Base-by-base conservation (phyloP, 495 filamentous ascomycete species). In the Friedmanniomyces endolithicus region DNA sequence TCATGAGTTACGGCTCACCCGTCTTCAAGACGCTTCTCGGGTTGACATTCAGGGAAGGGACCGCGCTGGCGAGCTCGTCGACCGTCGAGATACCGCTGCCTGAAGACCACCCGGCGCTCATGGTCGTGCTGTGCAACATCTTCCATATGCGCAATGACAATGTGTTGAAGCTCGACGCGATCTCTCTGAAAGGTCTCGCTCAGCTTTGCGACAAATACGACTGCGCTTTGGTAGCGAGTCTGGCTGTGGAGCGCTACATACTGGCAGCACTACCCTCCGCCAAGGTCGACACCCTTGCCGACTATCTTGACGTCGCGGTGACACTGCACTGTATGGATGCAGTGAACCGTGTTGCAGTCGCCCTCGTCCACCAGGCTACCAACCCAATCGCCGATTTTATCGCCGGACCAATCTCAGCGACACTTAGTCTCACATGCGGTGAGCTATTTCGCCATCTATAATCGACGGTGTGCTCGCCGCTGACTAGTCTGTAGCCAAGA, bases 181-280 rank as follows among this genome's bases (percentile, higher is more conserved):
- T 23, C 12, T 4, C 24, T 4, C 16, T 24, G 24, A 16, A 24
- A 9, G 24, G 6, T 11, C 11, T 49, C 24, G 46, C 46, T 11
- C 20, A 24, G 46, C 46, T 49, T 23, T 14, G 11, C n/a, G 46
- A 49, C 46, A 49, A 49, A 23, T 49, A 49, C 24, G 46, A 49
- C 24, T 49, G 46, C 24, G 24, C 11, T 29, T 16, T 20, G 24
- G 24, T 23, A 49, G 11, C 11, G 8, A 49, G 24, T 11, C 46
- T 8, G 17, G 24, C 9, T 29, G 11, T 49, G 46, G 46, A 23
- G 11, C 24, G 11, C 11, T 9, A 29, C n/a, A 29, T 16, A 6
- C 14, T 35, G 33, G 33, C 33, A 35, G 16, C 8, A 35, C 16
- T 35, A 16, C 33, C 33, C 8, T 8, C 8, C 16, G 33, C 33